These are phyloP conservation scores for Hypoxylon subgilvum DNA, from an alignment of 495 filamentous ascomycete species.

Conservation along the genomic window DNA sequence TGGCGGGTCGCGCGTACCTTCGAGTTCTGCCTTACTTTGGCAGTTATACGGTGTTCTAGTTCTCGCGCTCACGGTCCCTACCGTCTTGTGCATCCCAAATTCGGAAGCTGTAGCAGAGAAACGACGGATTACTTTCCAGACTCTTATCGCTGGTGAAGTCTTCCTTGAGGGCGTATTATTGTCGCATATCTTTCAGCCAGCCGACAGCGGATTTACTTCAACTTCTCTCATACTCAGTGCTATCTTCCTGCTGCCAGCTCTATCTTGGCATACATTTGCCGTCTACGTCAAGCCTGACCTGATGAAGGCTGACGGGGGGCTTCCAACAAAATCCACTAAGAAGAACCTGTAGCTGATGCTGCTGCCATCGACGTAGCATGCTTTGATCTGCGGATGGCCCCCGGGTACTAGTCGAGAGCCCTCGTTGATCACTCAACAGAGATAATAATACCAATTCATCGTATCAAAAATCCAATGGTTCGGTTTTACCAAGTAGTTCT, in stretches of 20 bases:
- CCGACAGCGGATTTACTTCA: constrained; percentile 12
- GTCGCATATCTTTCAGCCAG: constrained; percentile 10
- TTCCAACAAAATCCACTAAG: not conserved
- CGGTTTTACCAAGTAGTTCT: too few relatives aligned
- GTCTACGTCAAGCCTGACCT: constrained; percentile 20
- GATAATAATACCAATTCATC: too few relatives aligned
- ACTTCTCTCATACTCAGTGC: constrained; percentile 19
- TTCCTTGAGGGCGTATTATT: constrained; percentile 20
- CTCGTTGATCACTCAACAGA: too few relatives aligned
- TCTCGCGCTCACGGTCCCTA: constrained; percentile 22
- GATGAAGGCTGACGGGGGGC: not conserved
- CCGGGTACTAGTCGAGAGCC: too few relatives aligned
- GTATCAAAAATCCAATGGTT: too few relatives aligned
- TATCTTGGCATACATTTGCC: constrained; percentile 25
- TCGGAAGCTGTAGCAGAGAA: constrained; percentile 14
- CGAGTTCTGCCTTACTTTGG: constrained; percentile 25
- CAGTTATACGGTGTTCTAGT: constrained; percentile 26
- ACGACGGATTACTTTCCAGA: constrained; percentile 23
- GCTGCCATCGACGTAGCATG: too few relatives aligned
- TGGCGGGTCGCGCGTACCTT: constrained; percentile 5
- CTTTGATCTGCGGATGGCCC: too few relatives aligned
- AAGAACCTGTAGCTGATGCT: too few relatives aligned
- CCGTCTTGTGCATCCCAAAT: constrained; percentile 20
- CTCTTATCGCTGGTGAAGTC: constrained; percentile 23
- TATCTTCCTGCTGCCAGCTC: constrained; percentile 19